Base-by-base conservation (phyloP, 2,329 filamentous ascomycete genomes). In the Penicillium sp. region DNA sequence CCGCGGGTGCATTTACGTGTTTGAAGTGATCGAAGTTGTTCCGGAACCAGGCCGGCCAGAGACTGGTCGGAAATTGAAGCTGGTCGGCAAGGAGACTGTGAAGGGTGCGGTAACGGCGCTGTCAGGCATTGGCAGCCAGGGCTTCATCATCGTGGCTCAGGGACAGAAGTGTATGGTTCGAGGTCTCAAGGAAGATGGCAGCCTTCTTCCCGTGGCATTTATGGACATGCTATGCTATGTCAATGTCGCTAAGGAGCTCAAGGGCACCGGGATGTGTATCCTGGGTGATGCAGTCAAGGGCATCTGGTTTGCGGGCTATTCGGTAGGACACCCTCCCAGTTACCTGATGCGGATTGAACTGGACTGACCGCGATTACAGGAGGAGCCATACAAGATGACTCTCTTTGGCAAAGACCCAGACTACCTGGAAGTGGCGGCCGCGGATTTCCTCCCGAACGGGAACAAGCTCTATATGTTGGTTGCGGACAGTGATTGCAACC, bases 151-250 rank as follows among this genome's bases (percentile, higher is more conserved):
- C 55, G 89, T 89, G 36, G 91, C 92, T 0, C 94, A 99, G 68
- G 94, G 94, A 0, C 92, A 96, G 66, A 99, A 99, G 73, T 92
- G 91, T 69, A 95, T 99, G 88, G 91, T 99, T 1, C 82, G 94
- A 53, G 94, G 94, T 36, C 80, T 99, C 3, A 96, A 96, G 69
- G 94, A 99, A 70, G 94, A 99, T 67, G 90, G 92, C 0, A 91
- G 89, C 1, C 81, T 97, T 46, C 79, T 97, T 0, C 94, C 94
- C 0, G 92, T 99, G 3, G 94, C 94, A 0, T 99, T 99, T 67
- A 88, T 99, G 80, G 94, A 99, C 66, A 95, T 96, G 85, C 94
- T 90, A 74, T 95, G 89, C 71, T 94, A 96, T 64, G 90, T 96
- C 11, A 89, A 86, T 2, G 84, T 87, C n/a, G 82, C 90, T 48